These are phyloP conservation scores for Talaromyces atroroseus DNA, from an alignment of 2,329 filamentous ascomycete genomes.

Conservation along the genomic window DNA sequence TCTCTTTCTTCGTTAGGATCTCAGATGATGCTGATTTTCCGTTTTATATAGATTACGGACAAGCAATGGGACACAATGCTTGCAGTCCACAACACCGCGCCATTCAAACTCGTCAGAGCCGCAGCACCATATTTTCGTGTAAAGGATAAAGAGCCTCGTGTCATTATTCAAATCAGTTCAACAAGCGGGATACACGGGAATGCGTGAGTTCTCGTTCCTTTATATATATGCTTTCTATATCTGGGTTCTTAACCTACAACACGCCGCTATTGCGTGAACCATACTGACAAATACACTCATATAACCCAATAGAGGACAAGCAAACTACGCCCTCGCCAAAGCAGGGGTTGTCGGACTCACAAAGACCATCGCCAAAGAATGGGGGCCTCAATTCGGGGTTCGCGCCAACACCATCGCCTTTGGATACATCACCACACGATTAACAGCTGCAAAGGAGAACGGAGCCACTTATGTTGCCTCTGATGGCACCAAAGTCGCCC, in stretches of 20 bases:
- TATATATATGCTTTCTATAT: background rate
- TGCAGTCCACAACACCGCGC: constrained; percentile 74
- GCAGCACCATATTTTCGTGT: constrained; percentile 85
- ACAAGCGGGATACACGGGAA: constrained; percentile 82
- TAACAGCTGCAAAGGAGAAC: constrained; percentile 79
- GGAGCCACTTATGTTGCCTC: constrained; percentile 73
- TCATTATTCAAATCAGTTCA: constrained; percentile 76
- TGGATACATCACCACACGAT: constrained; percentile 70
- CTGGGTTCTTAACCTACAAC: background rate
- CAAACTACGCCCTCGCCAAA: constrained; percentile 82
- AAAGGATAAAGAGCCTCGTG: constrained; percentile 70
- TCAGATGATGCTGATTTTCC: background rate
- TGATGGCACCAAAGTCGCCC: constrained; percentile 66
- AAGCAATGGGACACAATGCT: constrained; percentile 90
- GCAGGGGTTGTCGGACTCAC: constrained; percentile 76
- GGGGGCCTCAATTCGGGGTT: constrained; percentile 79
- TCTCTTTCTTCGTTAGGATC: background rate
- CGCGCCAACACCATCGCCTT: constrained; percentile 80
- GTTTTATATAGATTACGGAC: constrained; percentile 60
- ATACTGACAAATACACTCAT: background rate
- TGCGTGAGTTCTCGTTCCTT: constrained; percentile 40
- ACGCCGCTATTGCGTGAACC: background rate
- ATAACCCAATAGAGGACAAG: constrained; percentile 55
- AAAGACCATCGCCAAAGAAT: constrained; percentile 88
- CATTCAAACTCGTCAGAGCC: constrained; percentile 74